Base-by-base conservation (phyloP, 805 yeast genomes). In the Candida golubevii region DNA sequence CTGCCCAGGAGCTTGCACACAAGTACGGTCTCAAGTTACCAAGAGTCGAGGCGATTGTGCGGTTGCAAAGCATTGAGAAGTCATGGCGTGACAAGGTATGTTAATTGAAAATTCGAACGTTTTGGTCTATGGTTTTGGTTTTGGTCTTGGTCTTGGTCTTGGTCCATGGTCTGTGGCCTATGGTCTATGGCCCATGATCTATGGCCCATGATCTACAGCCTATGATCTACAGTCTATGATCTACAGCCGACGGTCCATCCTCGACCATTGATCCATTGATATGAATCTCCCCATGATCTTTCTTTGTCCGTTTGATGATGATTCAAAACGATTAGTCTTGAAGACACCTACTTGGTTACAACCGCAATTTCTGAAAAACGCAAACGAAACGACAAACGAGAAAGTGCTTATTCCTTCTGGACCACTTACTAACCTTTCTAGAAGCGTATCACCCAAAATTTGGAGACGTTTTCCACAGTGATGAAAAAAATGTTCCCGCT, bases 401-500 rank as follows among this genome's bases (percentile, higher is more conserved):
- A 18, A 18, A 18, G 23, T 26, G 11, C 26, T 6, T 18, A 8
- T 9, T 32, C 26, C 26, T 26, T 27, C 26, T 4, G 8, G 7
- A 14, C 9, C 15, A 18, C 8, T 42, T 67, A 67, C 75, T 71
- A 73, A 69, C 75, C 23, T 26, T 6, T 12, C 26, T 56, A 80
- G 78, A 70, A 74, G 28, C 62, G 68, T 49, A 69, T 83, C 27
- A 65, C 76, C 8, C 60, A 69, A 23, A 93, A 85, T 48, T 61
- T 89, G 60, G 61, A 65, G 43, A 77, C 64, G 50, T 80, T 85
- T 78, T 67, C 85, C 6, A 58, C 65, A 7, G 71, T 80, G 13
- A 74, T 93, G 81, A 80, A 82, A 62, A 77, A 78, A 44, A 82
- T 89, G 86, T 86, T 91, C 70, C 97, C 97, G 38, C 64, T 87